A percentile compares a stretch with the other conserved stretches of the same genome.
phyloP scores from a whole-genome alignment of 179 eudicot species.

The Nepenthes alata region DNA sequence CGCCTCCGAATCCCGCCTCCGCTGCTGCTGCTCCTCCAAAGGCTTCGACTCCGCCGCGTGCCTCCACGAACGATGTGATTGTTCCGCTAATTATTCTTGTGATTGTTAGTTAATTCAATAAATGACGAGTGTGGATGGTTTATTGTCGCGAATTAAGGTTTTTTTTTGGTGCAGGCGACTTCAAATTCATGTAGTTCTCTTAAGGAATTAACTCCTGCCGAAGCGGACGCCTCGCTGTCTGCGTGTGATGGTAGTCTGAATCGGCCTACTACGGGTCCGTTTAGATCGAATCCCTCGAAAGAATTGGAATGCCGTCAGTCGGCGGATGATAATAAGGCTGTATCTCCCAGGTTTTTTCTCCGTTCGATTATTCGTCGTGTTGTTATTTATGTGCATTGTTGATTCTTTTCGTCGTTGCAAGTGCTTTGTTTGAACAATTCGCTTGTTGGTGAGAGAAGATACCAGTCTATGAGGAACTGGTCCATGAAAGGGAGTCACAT shows the following conservation, averaged over 20 bases:
- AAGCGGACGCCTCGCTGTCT: constrained; percentile 26
- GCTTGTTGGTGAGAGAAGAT: no score
- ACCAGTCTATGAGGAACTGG: no score
- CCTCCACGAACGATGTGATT: not conserved
- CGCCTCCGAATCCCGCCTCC: constrained; percentile 24
- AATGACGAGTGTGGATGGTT: not conserved
- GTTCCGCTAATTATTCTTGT: not conserved
- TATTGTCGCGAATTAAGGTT: not conserved
- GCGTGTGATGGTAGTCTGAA: constrained; percentile 28
- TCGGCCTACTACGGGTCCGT: constrained; percentile 6
- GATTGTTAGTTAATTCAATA: not conserved
- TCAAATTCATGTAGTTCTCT: constrained; percentile 29
- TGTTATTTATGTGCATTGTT: no score
- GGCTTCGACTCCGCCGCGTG: not conserved
- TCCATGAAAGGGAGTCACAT: no score
- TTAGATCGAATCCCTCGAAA: constrained; percentile 19
- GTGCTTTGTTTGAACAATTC: no score
- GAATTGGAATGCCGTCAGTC: constrained; percentile 18
- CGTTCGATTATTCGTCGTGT: no score
- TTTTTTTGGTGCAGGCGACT: constrained; percentile 33
- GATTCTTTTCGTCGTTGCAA: no score
- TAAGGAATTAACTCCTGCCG: constrained; percentile 22
- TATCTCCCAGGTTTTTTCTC: constrained; percentile 20
- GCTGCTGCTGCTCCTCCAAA: constrained; percentile 11
- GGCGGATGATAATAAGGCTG: constrained; percentile 14